Evolutionary conservation across 352 stramenopile genomes (phyloP), one percentile per base, ranked within the genome.

Genomic region (Globisporangium okanoganense): DNA sequence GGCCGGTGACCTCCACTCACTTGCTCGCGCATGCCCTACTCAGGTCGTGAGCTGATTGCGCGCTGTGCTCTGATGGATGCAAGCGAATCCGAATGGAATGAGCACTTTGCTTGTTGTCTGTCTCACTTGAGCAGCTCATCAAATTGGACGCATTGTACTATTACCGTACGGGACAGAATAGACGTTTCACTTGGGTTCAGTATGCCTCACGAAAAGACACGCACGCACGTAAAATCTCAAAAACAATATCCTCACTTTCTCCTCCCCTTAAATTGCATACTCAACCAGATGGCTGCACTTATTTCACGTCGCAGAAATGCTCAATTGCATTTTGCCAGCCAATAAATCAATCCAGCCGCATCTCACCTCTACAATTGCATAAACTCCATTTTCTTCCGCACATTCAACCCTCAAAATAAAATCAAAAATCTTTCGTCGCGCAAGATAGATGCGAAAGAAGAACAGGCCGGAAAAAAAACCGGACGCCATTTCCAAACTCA

Each of bases 131-230:
- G 16, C 25, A 25, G n/a, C n/a, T n/a, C n/a, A n/a, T n/a, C n/a
- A n/a, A n/a, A n/a, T n/a, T n/a, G n/a, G n/a, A n/a, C n/a, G n/a
- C n/a, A n/a, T n/a, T n/a, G n/a, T n/a, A n/a, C n/a, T n/a, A n/a
- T n/a, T n/a, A 41, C 45, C 14, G 45, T 51, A 12, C 18, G 7
- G 33, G 18, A 55, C 18, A 8, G 6, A 54, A 25, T 14, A 24
- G 40, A 12, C 13, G 8, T 40, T 3, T 8, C 5, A 54, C 48
- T 54, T 27, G 48, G 14, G 0, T 25, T 54, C 16, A 54, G 48
- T 54, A 54, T 40, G 27, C n/a, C n/a, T n/a, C 36, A 14, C 33
- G 31, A 57, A 57, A n/a, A 57, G 51, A 31, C 51, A 45, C 51
- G 35, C 47, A 56, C 33, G n/a, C 20, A 57, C 18, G 18, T 20